These are phyloP conservation scores for Sugiyamaella smithiae DNA, from an alignment of 805 yeast genomes.

Conservation along the genomic window DNA sequence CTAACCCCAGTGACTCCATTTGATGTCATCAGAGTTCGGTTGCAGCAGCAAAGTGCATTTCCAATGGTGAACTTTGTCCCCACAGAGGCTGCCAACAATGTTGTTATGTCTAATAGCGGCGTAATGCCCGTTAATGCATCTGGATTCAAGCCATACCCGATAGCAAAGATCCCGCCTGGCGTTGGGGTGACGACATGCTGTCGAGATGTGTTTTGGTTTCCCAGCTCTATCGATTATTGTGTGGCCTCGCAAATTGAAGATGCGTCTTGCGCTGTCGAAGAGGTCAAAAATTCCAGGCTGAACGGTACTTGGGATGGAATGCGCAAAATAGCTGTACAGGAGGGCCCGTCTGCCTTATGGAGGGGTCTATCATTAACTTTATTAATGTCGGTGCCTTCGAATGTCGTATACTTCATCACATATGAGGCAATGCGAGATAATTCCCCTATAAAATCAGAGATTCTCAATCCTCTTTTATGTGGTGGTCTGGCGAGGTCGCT, in stretches of 20 bases:
- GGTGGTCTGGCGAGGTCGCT: constrained; percentile 80
- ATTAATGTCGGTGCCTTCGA: constrained; percentile 85
- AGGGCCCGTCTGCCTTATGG: constrained; percentile 80
- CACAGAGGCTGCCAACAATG: not conserved
- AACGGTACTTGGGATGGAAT: constrained; percentile 77
- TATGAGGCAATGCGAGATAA: constrained; percentile 80
- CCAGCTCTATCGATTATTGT: constrained; percentile 36
- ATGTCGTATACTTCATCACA: constrained; percentile 90
- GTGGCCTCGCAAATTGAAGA: constrained; percentile 35
- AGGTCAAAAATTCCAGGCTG: constrained; percentile 40
- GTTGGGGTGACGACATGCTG: constrained; percentile 41
- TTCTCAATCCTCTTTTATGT: constrained; percentile 72
- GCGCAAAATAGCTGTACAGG: constrained; percentile 58
- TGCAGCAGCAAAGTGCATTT: constrained; percentile 39
- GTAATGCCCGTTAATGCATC: not conserved
- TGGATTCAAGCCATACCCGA: constrained; percentile 17
- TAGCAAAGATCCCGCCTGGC: constrained; percentile 27
- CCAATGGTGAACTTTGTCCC: constrained; percentile 12
- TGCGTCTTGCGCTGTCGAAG: constrained; percentile 37
- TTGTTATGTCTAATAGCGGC: too few relatives aligned
- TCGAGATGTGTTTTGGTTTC: constrained; percentile 39
- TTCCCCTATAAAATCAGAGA: constrained; percentile 50
- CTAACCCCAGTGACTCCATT: constrained; percentile 37
- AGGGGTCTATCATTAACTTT: constrained; percentile 82
- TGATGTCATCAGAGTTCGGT: constrained; percentile 43